These are phyloP conservation scores for Cryptococcus sp. DNA, from an alignment of 1,284 basidiomycete genomes.

Conservation along the genomic window DNA sequence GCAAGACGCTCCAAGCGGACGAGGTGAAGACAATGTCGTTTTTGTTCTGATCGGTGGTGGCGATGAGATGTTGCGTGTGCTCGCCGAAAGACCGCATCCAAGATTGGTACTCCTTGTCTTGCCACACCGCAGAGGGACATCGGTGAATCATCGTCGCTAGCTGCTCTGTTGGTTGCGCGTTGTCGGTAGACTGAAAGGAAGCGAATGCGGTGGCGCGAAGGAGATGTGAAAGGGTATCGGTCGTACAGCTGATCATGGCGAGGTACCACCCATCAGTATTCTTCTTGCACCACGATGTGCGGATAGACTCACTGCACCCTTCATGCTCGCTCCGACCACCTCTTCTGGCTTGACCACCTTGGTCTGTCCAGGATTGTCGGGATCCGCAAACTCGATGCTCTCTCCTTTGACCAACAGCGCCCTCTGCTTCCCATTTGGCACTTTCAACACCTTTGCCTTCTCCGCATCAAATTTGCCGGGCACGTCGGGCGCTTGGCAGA, in stretches of 20 bases:
- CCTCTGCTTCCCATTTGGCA: constrained; percentile 57
- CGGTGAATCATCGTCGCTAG: constrained; percentile 63
- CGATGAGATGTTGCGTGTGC: constrained; percentile 62
- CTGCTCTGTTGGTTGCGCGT: constrained; percentile 1
- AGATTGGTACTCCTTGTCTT: constrained; percentile 60
- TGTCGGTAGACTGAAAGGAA: constrained; percentile 46
- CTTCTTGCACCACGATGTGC: not conserved
- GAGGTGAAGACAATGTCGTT: constrained; percentile 71
- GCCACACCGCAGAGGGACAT: constrained; percentile 61
- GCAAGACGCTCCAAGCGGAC: constrained; percentile 64
- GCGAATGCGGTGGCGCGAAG: constrained; percentile 52
- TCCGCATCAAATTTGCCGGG: constrained; percentile 79
- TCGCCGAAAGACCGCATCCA: constrained; percentile 66
- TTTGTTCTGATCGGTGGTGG: constrained; percentile 56
- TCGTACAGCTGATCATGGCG: constrained; percentile 35
- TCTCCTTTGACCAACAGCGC: constrained; percentile 47
- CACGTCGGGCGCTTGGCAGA: constrained; percentile 67
- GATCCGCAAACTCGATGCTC: constrained; percentile 45
- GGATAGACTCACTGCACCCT: constrained; percentile 36
- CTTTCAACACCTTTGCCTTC: constrained; percentile 61
- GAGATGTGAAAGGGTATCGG: constrained; percentile 41
- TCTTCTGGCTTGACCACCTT: constrained; percentile 47
- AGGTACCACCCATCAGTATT: constrained; percentile 18
- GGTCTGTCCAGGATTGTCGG: constrained; percentile 53
- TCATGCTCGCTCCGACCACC: constrained; percentile 40